Conservation (phyloP, 179 eudicot species). For the Monotropa hypopitys region DNA sequence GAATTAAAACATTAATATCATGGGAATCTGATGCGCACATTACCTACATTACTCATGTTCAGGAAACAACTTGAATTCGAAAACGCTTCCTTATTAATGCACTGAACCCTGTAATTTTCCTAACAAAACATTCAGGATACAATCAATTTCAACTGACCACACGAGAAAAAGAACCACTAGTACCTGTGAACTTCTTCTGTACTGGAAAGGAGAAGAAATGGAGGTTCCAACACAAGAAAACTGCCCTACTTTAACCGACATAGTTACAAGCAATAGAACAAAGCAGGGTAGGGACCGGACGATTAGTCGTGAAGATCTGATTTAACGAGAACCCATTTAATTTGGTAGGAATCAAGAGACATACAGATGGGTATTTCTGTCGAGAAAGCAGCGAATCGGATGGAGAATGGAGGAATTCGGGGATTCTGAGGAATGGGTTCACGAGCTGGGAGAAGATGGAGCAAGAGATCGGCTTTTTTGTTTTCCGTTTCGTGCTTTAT, state of each 20-base stretch:
- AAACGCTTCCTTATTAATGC: background rate
- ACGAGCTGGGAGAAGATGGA: background rate
- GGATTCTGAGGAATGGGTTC: slow-evolving; percentile 12
- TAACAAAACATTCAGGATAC: background rate
- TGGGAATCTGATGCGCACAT: background rate
- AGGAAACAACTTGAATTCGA: background rate
- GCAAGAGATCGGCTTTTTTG: slow-evolving; percentile 5
- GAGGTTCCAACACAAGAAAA: slow-evolving; percentile 21
- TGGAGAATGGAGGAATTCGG: slow-evolving; percentile 11
- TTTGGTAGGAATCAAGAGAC: background rate
- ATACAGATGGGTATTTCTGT: slow-evolving; percentile 5
- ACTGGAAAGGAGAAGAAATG: slow-evolving; percentile 15
- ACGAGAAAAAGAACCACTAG: background rate
- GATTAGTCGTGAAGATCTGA: background rate
- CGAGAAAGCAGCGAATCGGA: background rate
- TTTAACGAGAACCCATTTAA: slow-evolving; percentile 12
- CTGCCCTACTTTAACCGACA: slow-evolving; percentile 21
- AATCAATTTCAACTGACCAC: background rate
- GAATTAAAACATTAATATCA: background rate
- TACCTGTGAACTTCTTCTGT: slow-evolving; percentile 23
- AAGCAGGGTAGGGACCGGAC: background rate
- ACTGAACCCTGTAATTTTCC: background rate
- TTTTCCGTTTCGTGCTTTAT: background rate
- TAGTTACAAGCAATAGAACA: background rate
- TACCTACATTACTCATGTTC: background rate